Evolutionary conservation across 192 early-diverging fungal species (phyloP).

Genomic region (Obelidium mucronatum): DNA sequence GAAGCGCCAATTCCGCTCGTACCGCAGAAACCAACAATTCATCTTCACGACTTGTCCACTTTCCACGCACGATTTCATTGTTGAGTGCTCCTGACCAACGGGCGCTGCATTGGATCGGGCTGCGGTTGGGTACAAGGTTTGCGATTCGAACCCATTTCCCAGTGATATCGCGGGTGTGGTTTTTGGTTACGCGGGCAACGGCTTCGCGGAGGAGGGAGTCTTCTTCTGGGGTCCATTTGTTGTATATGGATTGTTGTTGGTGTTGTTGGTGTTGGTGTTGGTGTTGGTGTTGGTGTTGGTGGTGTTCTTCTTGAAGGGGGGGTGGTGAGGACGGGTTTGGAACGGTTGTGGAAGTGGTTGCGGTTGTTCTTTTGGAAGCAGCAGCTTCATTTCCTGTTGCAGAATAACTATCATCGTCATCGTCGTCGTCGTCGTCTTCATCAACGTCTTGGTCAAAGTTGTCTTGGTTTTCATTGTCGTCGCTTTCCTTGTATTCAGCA

Average conservation of each 20-base stretch:
- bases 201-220: conserved; percentile 75
- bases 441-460: not conserved
- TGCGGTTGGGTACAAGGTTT: conserved; percentile 35
- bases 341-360: too few species aligned
- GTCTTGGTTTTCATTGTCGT: too few species aligned
- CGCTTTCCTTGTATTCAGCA: too few species aligned
- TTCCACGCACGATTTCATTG: conserved; percentile 43
- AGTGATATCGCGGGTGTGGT: conserved; percentile 43
- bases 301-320: too few species aligned
- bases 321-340: too few species aligned
- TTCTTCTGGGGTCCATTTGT: conserved; percentile 80
- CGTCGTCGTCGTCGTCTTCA: too few species aligned
- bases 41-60: conserved; percentile 51
- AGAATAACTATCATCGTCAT: too few species aligned
- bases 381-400: too few species aligned
- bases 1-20: not conserved
- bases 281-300: too few species aligned
- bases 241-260: conserved; percentile 29
- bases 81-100: conserved; percentile 46
- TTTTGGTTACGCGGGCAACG: conserved; percentile 56
- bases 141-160: conserved; percentile 46
- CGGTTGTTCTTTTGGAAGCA: too few species aligned
- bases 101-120: conserved; percentile 41
- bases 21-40: conserved; percentile 37
- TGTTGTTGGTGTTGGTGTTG: too few species aligned